phyloP scores from a whole-genome alignment of 495 filamentous ascomycete species.

The Penicillium paradoxum region DNA sequence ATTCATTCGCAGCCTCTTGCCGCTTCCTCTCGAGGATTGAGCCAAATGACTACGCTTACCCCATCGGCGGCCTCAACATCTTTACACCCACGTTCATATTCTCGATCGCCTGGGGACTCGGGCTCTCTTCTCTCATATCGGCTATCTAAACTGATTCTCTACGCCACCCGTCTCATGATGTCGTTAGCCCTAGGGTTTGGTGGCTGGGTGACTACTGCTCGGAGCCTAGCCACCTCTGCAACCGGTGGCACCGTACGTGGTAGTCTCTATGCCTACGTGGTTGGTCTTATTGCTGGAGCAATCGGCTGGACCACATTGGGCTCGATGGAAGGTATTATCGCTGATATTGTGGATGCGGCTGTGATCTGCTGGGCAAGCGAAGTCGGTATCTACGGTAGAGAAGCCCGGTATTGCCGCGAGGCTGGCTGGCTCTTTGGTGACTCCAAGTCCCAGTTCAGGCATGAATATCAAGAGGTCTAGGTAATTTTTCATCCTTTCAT shows the following conservation, averaged over 20 bases:
- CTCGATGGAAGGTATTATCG: constrained; percentile 90
- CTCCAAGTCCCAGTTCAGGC: constrained; percentile 9
- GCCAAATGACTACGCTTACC: constrained; percentile 70
- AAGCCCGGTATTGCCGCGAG: constrained; percentile 79
- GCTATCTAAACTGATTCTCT: constrained; percentile 84
- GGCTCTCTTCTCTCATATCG: constrained; percentile 64
- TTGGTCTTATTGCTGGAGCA: constrained; percentile 82
- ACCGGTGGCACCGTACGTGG: constrained; percentile 56
- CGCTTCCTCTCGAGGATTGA: constrained; percentile 67
- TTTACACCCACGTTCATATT: constrained; percentile 39
- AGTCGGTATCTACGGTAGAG: constrained; percentile 59
- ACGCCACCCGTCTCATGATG: constrained; percentile 86
- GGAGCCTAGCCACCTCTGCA: constrained; percentile 56
- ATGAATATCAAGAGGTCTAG: constrained; percentile 20
- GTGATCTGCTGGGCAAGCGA: constrained; percentile 94
- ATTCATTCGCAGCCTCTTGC: constrained; percentile 84
- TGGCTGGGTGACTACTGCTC: constrained; percentile 94
- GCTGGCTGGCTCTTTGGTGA: constrained; percentile 78
- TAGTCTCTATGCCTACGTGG: constrained; percentile 92
- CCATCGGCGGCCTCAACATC: constrained; percentile 54
- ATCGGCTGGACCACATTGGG: constrained; percentile 95
- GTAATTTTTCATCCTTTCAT: neutral
- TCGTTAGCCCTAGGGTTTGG: constrained; percentile 84
- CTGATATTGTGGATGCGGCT: constrained; percentile 85
- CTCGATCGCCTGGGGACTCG: constrained; percentile 35